phyloP scores from a whole-genome alignment of 371 early-diverging fungal species.

The Haplosporangium sp. region DNA sequence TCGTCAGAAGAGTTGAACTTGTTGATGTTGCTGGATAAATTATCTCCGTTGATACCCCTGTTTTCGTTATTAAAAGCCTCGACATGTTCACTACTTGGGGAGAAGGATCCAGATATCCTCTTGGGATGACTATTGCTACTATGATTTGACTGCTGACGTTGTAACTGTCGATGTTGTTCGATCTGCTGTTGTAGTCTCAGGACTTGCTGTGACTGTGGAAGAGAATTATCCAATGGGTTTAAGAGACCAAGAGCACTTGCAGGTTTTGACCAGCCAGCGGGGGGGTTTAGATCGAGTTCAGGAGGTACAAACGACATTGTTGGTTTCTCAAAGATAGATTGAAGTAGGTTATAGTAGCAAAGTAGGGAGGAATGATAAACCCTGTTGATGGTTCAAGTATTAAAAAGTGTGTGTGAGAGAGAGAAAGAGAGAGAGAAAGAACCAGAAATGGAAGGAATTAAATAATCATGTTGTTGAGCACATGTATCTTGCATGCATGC shows the following conservation, averaged over 20 bases:
- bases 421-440: neutral
- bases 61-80: neutral
- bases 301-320: slow-evolving; percentile 23
- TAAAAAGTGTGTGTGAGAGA: neutral
- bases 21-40: neutral
- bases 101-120: neutral
- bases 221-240: slow-evolving; percentile 27
- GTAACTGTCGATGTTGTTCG: slow-evolving; percentile 43
- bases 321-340: neutral
- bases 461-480: too few species aligned
- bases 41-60: neutral
- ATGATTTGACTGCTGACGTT: slow-evolving; percentile 2
- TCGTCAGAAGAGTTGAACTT: neutral
- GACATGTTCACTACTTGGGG: neutral
- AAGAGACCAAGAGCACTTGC: slow-evolving; percentile 42
- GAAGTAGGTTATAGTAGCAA: neutral
- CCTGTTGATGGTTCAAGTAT: neutral
- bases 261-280: slow-evolving; percentile 47
- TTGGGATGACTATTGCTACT: neutral
- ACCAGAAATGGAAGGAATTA: neutral
- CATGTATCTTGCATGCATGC: neutral
- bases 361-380: neutral
- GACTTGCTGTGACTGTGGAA: slow-evolving; percentile 46
- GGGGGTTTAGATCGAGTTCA: slow-evolving; percentile 48
- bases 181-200: slow-evolving; percentile 46